Percentiles rank a stretch among this genome's conserved stretches.
phyloP scores from a whole-genome alignment of 179 eudicot species.

The Beta macrorhiza region DNA sequence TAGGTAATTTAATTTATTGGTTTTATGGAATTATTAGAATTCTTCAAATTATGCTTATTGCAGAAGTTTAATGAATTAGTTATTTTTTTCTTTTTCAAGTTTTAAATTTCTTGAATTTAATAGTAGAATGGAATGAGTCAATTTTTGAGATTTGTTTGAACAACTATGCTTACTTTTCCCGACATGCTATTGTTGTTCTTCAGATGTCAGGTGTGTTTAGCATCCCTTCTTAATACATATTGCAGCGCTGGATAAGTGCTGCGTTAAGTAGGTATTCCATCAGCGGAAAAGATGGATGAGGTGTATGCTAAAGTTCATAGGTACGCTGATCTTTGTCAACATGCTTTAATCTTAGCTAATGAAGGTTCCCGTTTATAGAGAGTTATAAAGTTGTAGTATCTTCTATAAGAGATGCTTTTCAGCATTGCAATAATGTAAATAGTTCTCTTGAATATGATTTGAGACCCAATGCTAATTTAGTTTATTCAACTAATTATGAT shows the following conservation, averaged over 20 bases:
- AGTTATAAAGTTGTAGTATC: conserved; percentile 49
- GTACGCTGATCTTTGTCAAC: conserved; percentile 61
- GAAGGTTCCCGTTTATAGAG: conserved; percentile 56
- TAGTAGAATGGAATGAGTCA: conserved; percentile 49
- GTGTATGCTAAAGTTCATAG: conserved; percentile 53
- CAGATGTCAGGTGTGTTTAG: conserved; percentile 63
- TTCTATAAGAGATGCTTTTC: conserved; percentile 53
- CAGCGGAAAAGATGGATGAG: conserved; percentile 34
- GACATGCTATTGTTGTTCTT: conserved; percentile 67
- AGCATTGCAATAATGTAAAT: conserved; percentile 40
- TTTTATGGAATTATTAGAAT: too few species aligned
- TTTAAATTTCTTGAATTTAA: conserved; percentile 13
- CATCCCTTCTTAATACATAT: conserved; percentile 54
- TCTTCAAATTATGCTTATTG: too few species aligned
- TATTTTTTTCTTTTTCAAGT: too few species aligned
- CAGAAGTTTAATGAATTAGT: too few species aligned
- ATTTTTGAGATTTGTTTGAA: conserved; percentile 54
- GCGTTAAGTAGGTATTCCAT: conserved; percentile 49
- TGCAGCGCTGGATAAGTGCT: conserved; percentile 69
- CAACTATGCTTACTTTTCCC: conserved; percentile 54
- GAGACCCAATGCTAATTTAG: conserved; percentile 28
- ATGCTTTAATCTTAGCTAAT: conserved; percentile 69
- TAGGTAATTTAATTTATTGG: neutral
- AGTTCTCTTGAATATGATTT: conserved; percentile 35
- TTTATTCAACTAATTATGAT: conserved; percentile 26